Conservation (phyloP, 73 alveolate genomes). For the Paramecium tetraurelia region DNA sequence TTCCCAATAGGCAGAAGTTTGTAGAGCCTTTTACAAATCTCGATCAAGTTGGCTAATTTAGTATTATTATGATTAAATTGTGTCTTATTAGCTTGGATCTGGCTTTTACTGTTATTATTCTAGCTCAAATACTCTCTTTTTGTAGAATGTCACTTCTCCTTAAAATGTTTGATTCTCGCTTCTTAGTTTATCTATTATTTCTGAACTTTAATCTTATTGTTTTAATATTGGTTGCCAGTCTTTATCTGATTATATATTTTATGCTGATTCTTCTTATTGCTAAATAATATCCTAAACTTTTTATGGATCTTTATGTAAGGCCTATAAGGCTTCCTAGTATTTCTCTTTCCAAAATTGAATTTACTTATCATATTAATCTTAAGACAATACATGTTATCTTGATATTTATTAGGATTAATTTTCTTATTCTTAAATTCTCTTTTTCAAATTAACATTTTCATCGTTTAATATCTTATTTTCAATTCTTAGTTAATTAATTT, state of each 20-base stretch:
- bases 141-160: conserved; percentile 7
- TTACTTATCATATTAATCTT: background rate
- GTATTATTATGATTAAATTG: background rate
- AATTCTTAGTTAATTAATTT: background rate
- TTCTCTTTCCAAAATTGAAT: conserved; percentile 6
- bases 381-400: background rate
- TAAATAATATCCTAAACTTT: background rate
- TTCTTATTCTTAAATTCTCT: background rate
- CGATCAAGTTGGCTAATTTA: background rate
- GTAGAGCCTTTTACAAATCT: background rate
- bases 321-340: background rate
- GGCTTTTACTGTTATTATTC: background rate
- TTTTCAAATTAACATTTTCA: background rate
- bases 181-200: background rate
- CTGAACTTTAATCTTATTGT: background rate
- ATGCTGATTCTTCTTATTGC: background rate
- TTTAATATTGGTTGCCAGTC: background rate
- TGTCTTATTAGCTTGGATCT: conserved; percentile 14
- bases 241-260: background rate
- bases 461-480: background rate
- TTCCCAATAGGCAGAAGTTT: background rate
- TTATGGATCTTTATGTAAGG: background rate
- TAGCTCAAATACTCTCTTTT: background rate
- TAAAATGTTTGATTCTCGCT: background rate
- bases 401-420: background rate